Evolutionary conservation across 2,329 filamentous ascomycete species (phyloP), one percentile per base, ranked within the genome.

Genomic region (Nothophaeocryptopus gaeumannii): DNA sequence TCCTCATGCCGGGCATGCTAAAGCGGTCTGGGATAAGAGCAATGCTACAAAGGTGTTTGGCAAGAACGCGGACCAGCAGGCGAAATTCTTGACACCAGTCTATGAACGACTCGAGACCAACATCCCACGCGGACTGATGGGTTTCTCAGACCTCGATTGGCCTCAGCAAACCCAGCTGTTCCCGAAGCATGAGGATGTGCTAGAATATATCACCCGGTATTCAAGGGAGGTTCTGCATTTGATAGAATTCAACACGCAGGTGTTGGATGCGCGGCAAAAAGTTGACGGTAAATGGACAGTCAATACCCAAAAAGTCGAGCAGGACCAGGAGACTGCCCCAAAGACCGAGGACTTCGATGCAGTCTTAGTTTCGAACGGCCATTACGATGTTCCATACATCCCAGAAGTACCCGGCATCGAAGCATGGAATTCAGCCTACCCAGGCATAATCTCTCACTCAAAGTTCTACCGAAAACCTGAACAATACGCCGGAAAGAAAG

Each of bases 71-170:
- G 41, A 56, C 5, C 64, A 67, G 29, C 52, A 78, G 1, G 79
- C 85, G 5, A 68, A 83, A 2, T 95, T 92, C 63, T 76, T 88
- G n/a, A 89, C 87, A 13, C 87, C 91, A 2, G 81, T 96, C 70
- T 96, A 96, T 68, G 82, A 89, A 40, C 73, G 78, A 16, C 74
- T 96, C 12, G 85, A 96, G 63, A 90, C 91, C 15, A 97, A 97
- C 67, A 90, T 96, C 40, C 88, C 90, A 13, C 82, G 86, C 51
- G 75, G 77, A 0, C 67, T 96, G 45, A 97, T 97, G 92, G 74
- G 78, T 3, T 96, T 84, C 67, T 85, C 84, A 4, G 86, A 92
- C 58, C 73, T 81, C 5, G 51, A 61, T 1, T 70, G 67, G 67
- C 66, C 78, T 0, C 62, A 75, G 1, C 77, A 82, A 10, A 76